Conservation (phyloP, 1,139 yeast species). For the Lodderomyces parapsilosis region DNA sequence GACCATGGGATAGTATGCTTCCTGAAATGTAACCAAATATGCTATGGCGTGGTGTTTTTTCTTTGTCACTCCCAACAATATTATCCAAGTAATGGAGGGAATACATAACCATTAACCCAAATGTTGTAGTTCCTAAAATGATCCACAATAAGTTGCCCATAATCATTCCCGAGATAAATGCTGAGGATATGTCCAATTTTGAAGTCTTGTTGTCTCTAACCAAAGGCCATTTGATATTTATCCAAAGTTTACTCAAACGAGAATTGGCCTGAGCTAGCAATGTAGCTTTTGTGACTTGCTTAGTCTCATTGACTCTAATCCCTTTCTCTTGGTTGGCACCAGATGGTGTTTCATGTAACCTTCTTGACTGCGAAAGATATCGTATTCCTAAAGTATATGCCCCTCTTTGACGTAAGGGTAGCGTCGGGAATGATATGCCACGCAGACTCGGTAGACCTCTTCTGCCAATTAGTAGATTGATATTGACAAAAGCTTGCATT, state of each 20-base stretch:
- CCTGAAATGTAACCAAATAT: constrained; percentile 36
- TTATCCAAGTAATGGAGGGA: constrained; percentile 43
- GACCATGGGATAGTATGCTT: constrained; percentile 38
- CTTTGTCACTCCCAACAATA: constrained; percentile 22
- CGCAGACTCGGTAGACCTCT: not conserved
- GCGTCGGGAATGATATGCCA: not conserved
- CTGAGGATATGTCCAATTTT: constrained; percentile 51
- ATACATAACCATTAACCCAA: constrained; percentile 53
- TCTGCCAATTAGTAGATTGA: not conserved
- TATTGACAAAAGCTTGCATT: not conserved
- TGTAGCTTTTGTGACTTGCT: constrained; percentile 29
- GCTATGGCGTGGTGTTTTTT: constrained; percentile 15
- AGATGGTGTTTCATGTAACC: not conserved
- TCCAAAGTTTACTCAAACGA: constrained; percentile 42
- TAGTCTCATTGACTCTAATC: not conserved
- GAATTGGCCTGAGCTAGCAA: constrained; percentile 45
- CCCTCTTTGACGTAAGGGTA: not conserved
- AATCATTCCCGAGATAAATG: constrained; percentile 56
- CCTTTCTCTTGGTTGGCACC: not conserved
- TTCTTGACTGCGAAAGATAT: not conserved
- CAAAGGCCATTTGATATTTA: constrained; percentile 59
- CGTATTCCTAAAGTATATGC: not conserved
- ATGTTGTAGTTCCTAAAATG: constrained; percentile 64
- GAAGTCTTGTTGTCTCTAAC: constrained; percentile 49
- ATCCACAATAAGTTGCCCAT: constrained; percentile 59